Evolutionary conservation across 1,284 basidiomycete genomes (phyloP).

Genomic region (Leccinum pallidistipes): DNA sequence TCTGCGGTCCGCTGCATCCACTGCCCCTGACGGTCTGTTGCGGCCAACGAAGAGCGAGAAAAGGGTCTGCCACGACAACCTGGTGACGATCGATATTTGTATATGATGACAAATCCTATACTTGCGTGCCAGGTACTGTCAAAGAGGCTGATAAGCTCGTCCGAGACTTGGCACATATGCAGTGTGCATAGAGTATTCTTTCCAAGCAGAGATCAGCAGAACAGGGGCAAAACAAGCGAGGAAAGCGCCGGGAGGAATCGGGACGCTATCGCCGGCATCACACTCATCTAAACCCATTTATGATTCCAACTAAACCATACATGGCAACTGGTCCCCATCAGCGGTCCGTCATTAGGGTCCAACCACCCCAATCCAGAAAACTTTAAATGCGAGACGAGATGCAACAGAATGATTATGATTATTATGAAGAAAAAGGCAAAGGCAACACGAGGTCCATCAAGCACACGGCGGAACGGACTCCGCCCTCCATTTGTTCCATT

Average conservation of each 20-base stretch:
- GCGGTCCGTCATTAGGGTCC: slow-evolving; percentile 1
- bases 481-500: neutral
- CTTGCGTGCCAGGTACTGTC: neutral
- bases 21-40: neutral
- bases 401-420: neutral
- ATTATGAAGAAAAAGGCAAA: neutral
- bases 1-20: slow-evolving; percentile 5
- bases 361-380: neutral
- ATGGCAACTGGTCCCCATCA: neutral
- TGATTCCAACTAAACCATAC: slow-evolving; percentile 3
- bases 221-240: neutral
- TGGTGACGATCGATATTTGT: neutral
- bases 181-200: neutral
- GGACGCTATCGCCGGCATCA: neutral
- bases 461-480: neutral
- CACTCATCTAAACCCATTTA: neutral
- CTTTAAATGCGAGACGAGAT: neutral
- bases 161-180: neutral
- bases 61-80: neutral
- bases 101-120: slow-evolving; percentile 4
- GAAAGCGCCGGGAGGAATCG: neutral
- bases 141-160: neutral
- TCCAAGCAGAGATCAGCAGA: slow-evolving; percentile 7
- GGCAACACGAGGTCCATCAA: slow-evolving; percentile 1
- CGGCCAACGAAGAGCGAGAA: neutral